phyloP scores from a whole-genome alignment of 345 rosid genomes.

The Euphorbia peplus region DNA sequence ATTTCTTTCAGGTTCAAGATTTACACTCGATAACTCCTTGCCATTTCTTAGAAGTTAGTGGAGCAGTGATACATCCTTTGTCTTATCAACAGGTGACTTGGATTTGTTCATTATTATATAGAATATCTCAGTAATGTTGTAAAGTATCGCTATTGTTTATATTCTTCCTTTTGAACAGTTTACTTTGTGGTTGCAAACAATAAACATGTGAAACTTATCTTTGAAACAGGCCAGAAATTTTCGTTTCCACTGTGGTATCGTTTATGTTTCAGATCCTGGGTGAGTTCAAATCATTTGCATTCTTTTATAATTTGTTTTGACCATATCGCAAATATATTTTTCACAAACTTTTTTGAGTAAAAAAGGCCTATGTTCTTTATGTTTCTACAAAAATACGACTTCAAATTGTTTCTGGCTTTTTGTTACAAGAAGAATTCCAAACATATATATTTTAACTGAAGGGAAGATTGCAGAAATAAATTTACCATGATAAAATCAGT shows the following conservation, averaged over 20 bases:
- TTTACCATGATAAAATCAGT: background rate
- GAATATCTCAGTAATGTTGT: background rate
- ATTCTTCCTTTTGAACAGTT: background rate
- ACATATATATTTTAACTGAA: background rate
- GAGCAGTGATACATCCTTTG: slow-evolving; percentile 85
- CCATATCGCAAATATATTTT: background rate
- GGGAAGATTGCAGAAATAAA: background rate
- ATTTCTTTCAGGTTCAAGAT: slow-evolving; percentile 79
- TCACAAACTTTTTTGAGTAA: background rate
- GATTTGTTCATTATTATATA: background rate
- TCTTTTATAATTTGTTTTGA: background rate
- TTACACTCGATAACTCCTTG: slow-evolving; percentile 85
- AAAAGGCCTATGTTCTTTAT: background rate
- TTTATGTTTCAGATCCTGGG: slow-evolving; percentile 94
- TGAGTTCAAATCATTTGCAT: slow-evolving; percentile 27
- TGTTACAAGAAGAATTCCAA: background rate
- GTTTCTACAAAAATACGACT: background rate
- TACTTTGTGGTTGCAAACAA: background rate
- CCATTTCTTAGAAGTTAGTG: slow-evolving; percentile 88
- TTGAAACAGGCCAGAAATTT: slow-evolving; percentile 88
- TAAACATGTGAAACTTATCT: slow-evolving; percentile 9
- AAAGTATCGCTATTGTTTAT: background rate
- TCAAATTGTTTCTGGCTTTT: background rate
- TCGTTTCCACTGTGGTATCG: slow-evolving; percentile 81
- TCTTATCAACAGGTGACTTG: slow-evolving; percentile 88